Evolutionary conservation across 192 early-diverging fungal genomes (phyloP).

Genomic region (Coemansia sp.): DNA sequence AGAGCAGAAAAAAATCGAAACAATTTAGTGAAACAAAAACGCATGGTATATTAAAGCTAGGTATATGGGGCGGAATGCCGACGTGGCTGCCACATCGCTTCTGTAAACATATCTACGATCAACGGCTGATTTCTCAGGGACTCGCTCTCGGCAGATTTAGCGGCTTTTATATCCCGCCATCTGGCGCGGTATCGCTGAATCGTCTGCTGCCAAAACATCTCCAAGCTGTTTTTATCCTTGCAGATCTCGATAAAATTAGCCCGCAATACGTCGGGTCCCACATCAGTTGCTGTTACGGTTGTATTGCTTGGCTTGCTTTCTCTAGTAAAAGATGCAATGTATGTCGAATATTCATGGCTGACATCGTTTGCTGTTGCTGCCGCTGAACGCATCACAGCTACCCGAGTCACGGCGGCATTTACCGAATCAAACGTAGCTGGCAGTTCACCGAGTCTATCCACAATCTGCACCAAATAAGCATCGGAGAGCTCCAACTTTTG

Average conservation of each 20-base stretch:
- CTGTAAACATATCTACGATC: slow-evolving; percentile 41
- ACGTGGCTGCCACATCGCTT: slow-evolving; percentile 37
- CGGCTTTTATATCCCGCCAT: slow-evolving; percentile 19
- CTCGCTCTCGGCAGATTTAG: slow-evolving; percentile 7
- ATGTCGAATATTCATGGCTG: too few relatives aligned
- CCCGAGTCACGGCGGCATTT: slow-evolving; percentile 43
- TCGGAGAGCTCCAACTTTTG: slow-evolving; percentile 19
- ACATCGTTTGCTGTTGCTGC: too few relatives aligned
- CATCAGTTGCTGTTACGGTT: slow-evolving; percentile 24
- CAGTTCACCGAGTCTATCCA: slow-evolving; percentile 28
- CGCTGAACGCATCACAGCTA: slow-evolving; percentile 15
- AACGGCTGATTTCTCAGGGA: slow-evolving; percentile 24
- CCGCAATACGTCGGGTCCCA: slow-evolving; percentile 61
- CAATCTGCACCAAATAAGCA: slow-evolving; percentile 20
- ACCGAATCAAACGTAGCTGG: slow-evolving; percentile 44
- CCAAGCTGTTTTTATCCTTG: slow-evolving; percentile 55
- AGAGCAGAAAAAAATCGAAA: not conserved
- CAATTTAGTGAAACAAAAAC: not conserved
- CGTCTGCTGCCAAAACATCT: slow-evolving; percentile 65
- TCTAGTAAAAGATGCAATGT: too few relatives aligned
- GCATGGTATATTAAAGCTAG: too few relatives aligned
- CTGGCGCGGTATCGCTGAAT: slow-evolving; percentile 35
- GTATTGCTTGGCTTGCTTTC: not conserved
- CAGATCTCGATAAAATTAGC: slow-evolving; percentile 64
- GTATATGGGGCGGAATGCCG: not conserved